Evolutionary conservation across 768 basidiomycete genomes (phyloP).

Genomic region (Mycena alexandri): DNA sequence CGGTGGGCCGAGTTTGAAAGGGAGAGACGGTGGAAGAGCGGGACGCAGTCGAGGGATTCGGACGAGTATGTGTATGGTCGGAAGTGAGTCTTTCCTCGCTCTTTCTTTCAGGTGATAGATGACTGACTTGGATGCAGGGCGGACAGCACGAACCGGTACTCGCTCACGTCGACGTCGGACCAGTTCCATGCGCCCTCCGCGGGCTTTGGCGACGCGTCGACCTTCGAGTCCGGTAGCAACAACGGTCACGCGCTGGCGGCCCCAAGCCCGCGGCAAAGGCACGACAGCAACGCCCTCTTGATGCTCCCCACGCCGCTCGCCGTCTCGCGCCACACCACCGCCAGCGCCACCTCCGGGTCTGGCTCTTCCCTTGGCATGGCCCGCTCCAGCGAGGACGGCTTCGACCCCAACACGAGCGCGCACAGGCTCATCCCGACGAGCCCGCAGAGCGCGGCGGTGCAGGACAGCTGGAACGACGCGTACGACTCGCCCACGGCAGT

Average conservation of each 20-base stretch:
- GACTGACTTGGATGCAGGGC: conserved; percentile 40
- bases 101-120: conserved; percentile 13
- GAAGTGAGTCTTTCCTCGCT: conserved; percentile 63
- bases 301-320: conserved; percentile 84
- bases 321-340: conserved; percentile 47
- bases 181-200: conserved; percentile 66
- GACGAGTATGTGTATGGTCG: conserved; percentile 73
- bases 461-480: conserved; percentile 55
- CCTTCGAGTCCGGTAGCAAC: conserved; percentile 65
- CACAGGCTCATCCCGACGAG: conserved; percentile 60
- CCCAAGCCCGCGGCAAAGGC: conserved; percentile 62
- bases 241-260: conserved; percentile 24
- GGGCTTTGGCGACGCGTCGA: conserved; percentile 64
- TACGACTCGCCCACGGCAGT: conserved; percentile 42
- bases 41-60: conserved; percentile 85
- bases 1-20: conserved; percentile 98
- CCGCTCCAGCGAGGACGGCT: conserved; percentile 63
- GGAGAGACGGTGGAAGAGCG: conserved; percentile 93
- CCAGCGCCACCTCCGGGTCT: conserved; percentile 51
- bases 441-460: conserved; percentile 47
- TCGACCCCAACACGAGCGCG: conserved; percentile 57
- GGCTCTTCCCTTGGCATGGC: conserved; percentile 59
- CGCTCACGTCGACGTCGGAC: conserved; percentile 83
- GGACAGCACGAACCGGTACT: conserved; percentile 69
- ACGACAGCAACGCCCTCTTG: conserved; percentile 78